Conservation (phyloP, 352 stramenopile genomes). For the Phytophthora macrochlamydospora region DNA sequence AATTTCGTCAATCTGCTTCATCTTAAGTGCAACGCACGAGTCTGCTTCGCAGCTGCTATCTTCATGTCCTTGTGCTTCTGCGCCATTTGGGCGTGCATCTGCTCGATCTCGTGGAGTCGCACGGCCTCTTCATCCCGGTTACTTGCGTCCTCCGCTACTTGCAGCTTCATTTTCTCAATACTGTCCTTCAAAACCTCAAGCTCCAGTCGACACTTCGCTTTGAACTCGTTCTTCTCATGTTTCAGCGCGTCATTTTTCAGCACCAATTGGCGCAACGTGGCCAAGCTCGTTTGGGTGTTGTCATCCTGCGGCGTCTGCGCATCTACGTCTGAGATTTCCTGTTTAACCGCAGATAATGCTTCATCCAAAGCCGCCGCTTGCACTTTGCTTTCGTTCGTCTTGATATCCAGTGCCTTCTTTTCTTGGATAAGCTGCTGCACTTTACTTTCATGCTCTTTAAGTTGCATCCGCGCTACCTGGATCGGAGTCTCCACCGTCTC, state of each 20-base stretch:
- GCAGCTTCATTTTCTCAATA: slow-evolving; percentile 49
- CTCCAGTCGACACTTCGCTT: slow-evolving; percentile 48
- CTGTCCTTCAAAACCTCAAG: slow-evolving; percentile 40
- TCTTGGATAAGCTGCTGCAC: slow-evolving; percentile 52
- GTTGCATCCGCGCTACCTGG: slow-evolving; percentile 23
- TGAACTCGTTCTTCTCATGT: slow-evolving; percentile 51
- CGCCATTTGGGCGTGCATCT: slow-evolving; percentile 70
- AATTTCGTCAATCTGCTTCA: slow-evolving; percentile 85
- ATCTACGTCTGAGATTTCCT: slow-evolving; percentile 45
- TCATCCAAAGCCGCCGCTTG: slow-evolving; percentile 35
- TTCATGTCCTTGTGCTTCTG: slow-evolving; percentile 76
- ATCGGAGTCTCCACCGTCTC: slow-evolving; percentile 6
- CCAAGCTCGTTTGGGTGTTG: slow-evolving; percentile 28
- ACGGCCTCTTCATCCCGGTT: slow-evolving; percentile 54
- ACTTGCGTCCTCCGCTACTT: slow-evolving; percentile 33
- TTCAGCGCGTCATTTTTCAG: slow-evolving; percentile 63
- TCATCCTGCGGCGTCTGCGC: slow-evolving; percentile 36
- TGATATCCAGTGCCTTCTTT: slow-evolving; percentile 44
- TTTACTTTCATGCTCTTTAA: slow-evolving; percentile 40
- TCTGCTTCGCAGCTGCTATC: slow-evolving; percentile 58
- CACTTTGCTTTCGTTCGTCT: slow-evolving; percentile 29
- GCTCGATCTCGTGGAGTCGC: slow-evolving; percentile 60
- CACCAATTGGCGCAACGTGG: slow-evolving; percentile 43
- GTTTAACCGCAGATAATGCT: slow-evolving; percentile 40
- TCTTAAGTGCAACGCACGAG: slow-evolving; percentile 55